phyloP scores from a whole-genome alignment of 768 basidiomycete genomes.

The Suillus luteus region DNA sequence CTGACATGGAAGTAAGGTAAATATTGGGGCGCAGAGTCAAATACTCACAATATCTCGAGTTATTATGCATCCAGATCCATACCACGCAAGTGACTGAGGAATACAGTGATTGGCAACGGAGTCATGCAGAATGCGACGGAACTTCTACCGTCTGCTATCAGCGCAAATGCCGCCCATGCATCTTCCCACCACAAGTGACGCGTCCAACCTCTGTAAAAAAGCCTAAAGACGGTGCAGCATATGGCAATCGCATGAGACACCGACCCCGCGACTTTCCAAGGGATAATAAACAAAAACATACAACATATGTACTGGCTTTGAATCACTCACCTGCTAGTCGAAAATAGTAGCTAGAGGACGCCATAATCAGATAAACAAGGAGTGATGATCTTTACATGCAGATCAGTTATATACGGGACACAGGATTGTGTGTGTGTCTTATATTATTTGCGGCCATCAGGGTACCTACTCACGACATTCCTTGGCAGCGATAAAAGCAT shows the following conservation, averaged over 20 bases:
- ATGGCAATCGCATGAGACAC: neutral
- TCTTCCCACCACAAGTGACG: conserved; percentile 6
- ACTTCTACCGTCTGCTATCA: neutral
- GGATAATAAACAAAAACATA: neutral
- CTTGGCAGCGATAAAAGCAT: neutral
- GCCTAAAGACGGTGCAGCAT: neutral
- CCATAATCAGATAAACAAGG: neutral
- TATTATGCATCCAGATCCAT: neutral
- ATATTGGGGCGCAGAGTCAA: neutral
- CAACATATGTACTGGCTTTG: neutral
- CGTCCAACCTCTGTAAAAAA: conserved; percentile 2
- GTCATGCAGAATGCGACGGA: neutral
- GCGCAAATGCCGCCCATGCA: conserved; percentile 2
- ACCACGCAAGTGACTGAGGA: neutral
- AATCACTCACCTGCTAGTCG: neutral
- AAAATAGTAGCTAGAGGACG: neutral
- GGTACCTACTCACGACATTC: neutral
- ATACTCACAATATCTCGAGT: neutral
- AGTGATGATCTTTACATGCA: neutral
- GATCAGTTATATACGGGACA: neutral
- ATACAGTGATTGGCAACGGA: neutral
- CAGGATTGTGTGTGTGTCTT: neutral
- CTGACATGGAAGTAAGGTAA: neutral
- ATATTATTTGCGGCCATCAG: neutral
- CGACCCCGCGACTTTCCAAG: neutral